Percentiles rank a stretch among this genome's conserved stretches.
These are phyloP conservation scores for Zygosaccharomyces kombuchaensis DNA, from an alignment of 805 yeast species.

Conservation along the genomic window DNA sequence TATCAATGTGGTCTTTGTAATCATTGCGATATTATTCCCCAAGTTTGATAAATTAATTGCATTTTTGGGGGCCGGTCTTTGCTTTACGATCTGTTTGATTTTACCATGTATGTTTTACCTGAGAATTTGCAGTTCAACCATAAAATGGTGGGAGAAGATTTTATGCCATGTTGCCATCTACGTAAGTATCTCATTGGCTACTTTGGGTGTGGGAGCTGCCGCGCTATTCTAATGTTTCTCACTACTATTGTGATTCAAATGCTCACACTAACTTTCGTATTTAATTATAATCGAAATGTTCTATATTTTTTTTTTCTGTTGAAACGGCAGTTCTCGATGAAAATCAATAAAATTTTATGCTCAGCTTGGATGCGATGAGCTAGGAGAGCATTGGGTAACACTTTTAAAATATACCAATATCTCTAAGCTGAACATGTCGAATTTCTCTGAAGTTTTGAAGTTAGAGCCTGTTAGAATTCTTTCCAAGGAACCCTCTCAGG, in stretches of 20 bases:
- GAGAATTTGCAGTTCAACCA: constrained; percentile 44
- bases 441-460: constrained; percentile 18
- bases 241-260: background rate
- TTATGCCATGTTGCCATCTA: constrained; percentile 43
- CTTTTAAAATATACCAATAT: background rate
- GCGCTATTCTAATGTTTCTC: background rate
- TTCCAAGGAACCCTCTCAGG: constrained; percentile 16
- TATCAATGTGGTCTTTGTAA: constrained; percentile 56
- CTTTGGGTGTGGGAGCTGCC: constrained; percentile 59
- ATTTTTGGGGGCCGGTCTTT: constrained; percentile 73
- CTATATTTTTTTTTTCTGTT: background rate
- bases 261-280: background rate
- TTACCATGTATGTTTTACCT: constrained; percentile 73
- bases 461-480: constrained; percentile 23
- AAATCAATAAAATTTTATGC: constrained; percentile 3
- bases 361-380: constrained; percentile 13
- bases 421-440: constrained; percentile 9
- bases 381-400: background rate
- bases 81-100: constrained; percentile 74
- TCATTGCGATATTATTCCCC: constrained; percentile 61
- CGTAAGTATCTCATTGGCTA: constrained; percentile 46
- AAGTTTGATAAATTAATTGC: constrained; percentile 80
- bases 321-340: background rate
- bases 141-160: constrained; percentile 39
- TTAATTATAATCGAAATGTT: background rate